Evolutionary conservation across 139 green algal species (phyloP).

Genomic region (Haematococcus lacustris): DNA sequence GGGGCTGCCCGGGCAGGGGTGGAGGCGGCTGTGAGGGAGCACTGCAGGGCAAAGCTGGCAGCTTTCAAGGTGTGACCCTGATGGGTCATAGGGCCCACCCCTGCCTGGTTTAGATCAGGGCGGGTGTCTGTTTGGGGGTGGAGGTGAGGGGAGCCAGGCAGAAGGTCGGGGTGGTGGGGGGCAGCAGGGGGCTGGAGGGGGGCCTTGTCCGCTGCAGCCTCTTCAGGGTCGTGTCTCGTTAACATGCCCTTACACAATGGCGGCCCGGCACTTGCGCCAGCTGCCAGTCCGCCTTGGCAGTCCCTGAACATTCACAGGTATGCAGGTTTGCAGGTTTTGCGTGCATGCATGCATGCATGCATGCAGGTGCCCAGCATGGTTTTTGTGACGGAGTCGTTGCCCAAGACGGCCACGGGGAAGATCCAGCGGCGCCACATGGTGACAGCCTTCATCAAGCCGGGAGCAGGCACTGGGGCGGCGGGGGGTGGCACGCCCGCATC

Average conservation of each 20-base stretch:
- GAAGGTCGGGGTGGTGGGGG: no score
- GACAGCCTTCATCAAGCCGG: conserved; percentile 42
- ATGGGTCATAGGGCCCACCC: neutral
- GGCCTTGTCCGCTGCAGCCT: no score
- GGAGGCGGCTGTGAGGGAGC: conserved; percentile 11
- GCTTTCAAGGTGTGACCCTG: conserved; percentile 65
- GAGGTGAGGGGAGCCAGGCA: no score
- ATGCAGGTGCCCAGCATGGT: conserved; percentile 48
- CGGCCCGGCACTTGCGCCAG: no score
- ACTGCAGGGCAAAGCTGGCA: conserved; percentile 38
- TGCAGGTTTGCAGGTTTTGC: no score
- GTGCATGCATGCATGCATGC: no score
- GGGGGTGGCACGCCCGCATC: neutral
- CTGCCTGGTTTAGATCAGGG: neutral
- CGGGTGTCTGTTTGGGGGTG: neutral
- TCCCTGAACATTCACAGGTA: no score
- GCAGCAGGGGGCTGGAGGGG: no score
- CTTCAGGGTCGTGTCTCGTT: no score
- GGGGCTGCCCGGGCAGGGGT: neutral
- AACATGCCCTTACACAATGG: no score
- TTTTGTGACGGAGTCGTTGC: conserved; percentile 35
- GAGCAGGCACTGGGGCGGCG: neutral
- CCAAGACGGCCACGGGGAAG: conserved; percentile 79
- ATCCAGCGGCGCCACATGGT: conserved; percentile 74
- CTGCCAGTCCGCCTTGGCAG: no score